phyloP scores from a whole-genome alignment of 768 basidiomycete genomes.

The Cystofilobasidium bisporidii region DNA sequence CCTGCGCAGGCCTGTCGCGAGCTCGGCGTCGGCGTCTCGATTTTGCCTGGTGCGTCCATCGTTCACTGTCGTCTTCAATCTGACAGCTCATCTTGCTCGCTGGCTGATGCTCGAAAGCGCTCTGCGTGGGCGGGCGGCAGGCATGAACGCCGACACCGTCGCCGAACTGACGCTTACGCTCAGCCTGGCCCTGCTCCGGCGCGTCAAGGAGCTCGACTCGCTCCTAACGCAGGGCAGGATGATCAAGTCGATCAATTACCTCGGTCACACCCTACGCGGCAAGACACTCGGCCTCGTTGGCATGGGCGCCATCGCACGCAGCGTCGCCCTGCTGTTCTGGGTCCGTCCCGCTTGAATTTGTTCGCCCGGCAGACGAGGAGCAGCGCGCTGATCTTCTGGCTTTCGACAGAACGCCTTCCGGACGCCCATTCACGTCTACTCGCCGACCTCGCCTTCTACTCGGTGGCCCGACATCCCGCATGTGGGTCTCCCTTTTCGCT shows the following conservation, averaged over 20 bases:
- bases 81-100: no score
- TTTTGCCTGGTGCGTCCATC: neutral
- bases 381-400: no score
- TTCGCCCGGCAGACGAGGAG: no score
- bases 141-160: neutral
- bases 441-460: slow-evolving; percentile 26
- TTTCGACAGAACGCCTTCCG: neutral
- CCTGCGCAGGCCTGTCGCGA: neutral
- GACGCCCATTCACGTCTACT: slow-evolving; percentile 49
- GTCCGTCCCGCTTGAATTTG: no score
- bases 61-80: no score
- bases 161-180: slow-evolving; percentile 24
- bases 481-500: no score
- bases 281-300: slow-evolving; percentile 22
- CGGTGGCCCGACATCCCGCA: slow-evolving; percentile 44
- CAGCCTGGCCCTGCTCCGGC: slow-evolving; percentile 11
- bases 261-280: slow-evolving; percentile 12
- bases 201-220: slow-evolving; percentile 7
- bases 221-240: neutral
- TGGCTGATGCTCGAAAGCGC: no score
- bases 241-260: neutral
- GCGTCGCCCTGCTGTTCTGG: slow-evolving; percentile 19
- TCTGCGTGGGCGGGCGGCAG: no score
- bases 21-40: neutral
- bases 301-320: slow-evolving; percentile 24